Percentiles rank a stretch among this genome's conserved stretches.
Conservation (phyloP, 129 eudicot species). For the Pulicaria dysenterica region DNA sequence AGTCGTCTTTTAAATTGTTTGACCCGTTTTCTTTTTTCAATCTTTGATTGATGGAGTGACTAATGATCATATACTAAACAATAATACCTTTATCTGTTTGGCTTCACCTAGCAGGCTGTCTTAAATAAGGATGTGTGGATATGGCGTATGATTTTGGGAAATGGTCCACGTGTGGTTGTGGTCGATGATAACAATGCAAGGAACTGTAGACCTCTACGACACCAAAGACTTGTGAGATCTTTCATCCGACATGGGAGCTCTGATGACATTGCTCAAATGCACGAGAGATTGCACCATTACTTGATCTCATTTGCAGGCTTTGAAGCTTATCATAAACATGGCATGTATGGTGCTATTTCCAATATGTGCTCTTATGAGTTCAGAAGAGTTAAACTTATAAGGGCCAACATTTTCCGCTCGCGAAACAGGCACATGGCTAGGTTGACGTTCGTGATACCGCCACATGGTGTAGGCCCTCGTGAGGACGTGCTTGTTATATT, state of each 20-base stretch:
- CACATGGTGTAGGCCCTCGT: neutral
- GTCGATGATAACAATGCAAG: no score
- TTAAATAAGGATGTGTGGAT: slow-evolving; percentile 6
- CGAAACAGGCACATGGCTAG: neutral
- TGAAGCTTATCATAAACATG: neutral
- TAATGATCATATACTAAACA: no score
- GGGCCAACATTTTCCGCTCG: no score
- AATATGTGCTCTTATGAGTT: neutral
- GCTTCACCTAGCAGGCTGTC: neutral
- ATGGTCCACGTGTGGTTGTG: neutral
- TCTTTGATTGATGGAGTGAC: no score
- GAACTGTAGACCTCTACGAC: neutral
- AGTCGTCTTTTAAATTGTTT: no score
- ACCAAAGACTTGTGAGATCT: slow-evolving; percentile 16
- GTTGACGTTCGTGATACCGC: neutral
- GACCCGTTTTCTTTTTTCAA: no score
- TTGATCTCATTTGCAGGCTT: neutral
- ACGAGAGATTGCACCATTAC: neutral
- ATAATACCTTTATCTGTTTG: no score
- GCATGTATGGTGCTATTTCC: neutral
- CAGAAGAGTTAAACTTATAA: neutral
- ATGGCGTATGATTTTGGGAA: neutral
- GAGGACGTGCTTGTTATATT: neutral
- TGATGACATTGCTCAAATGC: neutral
- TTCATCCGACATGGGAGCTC: slow-evolving; percentile 15